phyloP scores from a whole-genome alignment of 1,139 yeast genomes.

The Hansenula sp. region DNA sequence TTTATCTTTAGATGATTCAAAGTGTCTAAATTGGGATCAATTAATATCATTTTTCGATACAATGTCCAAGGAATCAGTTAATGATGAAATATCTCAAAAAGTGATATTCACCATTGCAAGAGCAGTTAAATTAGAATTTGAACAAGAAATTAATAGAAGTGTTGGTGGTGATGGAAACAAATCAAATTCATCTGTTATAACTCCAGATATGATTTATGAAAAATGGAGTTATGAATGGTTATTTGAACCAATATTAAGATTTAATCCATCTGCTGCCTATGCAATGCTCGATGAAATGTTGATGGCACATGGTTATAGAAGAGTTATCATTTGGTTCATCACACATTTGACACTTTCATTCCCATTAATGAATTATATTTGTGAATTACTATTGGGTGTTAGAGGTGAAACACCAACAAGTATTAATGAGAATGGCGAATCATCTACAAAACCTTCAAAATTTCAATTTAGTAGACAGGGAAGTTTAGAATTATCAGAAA shows the following conservation, averaged over 20 bases:
- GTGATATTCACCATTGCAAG: constrained; percentile 48
- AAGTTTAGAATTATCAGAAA: constrained; percentile 42
- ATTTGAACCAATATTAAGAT: constrained; percentile 36
- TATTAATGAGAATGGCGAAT: background rate
- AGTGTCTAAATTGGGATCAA: constrained; percentile 29
- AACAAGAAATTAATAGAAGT: constrained; percentile 24
- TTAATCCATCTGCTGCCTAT: constrained; percentile 45
- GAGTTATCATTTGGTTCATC: constrained; percentile 63
- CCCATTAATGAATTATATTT: constrained; percentile 55
- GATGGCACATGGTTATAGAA: constrained; percentile 58
- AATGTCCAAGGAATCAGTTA: constrained; percentile 29
- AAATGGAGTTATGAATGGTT: constrained; percentile 38
- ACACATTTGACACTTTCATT: constrained; percentile 55
- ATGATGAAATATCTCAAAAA: constrained; percentile 35
- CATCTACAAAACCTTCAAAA: constrained; percentile 14
- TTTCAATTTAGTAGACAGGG: constrained; percentile 56
- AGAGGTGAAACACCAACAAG: constrained; percentile 39
- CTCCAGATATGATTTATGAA: constrained; percentile 48
- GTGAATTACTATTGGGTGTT: constrained; percentile 50
- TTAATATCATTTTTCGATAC: constrained; percentile 29
- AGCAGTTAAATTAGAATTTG: constrained; percentile 42
- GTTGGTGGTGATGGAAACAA: constrained; percentile 20
- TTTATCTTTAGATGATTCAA: constrained; percentile 12
- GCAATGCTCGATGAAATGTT: constrained; percentile 63
- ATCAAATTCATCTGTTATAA: constrained; percentile 25